A percentile compares a stretch with the other conserved stretches of the same genome.
Evolutionary conservation across 2,329 filamentous ascomycete species (phyloP).

Genomic region (Trichoderma semiorbis): DNA sequence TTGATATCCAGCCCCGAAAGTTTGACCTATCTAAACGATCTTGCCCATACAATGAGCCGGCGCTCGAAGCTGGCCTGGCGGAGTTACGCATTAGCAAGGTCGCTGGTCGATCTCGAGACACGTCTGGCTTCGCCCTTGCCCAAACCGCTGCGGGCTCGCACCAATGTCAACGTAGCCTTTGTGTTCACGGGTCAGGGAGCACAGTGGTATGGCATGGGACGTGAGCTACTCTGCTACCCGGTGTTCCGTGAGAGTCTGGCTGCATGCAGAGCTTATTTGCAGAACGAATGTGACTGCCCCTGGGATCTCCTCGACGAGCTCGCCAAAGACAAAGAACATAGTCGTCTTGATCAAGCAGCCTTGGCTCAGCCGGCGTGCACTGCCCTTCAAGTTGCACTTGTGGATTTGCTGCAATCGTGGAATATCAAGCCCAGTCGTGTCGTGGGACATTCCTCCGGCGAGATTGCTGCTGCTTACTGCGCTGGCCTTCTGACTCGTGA

Average conservation of each 20-base stretch:
- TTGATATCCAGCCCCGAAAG: neutral
- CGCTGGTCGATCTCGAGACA: neutral
- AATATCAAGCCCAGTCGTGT: neutral
- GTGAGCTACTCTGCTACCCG: slow-evolving; percentile 13
- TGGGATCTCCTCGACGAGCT: slow-evolving; percentile 15
- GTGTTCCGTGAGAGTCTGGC: slow-evolving; percentile 1
- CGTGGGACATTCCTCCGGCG: slow-evolving; percentile 13
- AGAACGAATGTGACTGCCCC: neutral
- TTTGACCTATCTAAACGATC: neutral
- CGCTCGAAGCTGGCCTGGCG: neutral
- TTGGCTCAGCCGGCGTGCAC: slow-evolving; percentile 10
- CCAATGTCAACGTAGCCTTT: slow-evolving; percentile 1
- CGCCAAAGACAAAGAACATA: neutral
- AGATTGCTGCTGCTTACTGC: slow-evolving; percentile 15
- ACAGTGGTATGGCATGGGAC: slow-evolving; percentile 23
- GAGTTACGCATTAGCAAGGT: neutral
- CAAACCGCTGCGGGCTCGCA: neutral
- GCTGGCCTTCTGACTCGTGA: neutral
- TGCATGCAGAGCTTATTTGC: neutral
- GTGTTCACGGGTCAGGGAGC: slow-evolving; percentile 21
- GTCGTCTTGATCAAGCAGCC: neutral
- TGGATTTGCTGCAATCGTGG: neutral
- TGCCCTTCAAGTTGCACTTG: slow-evolving; percentile 6
- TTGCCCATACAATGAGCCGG: neutral
- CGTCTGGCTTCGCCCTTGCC: neutral